Base-by-base conservation (phyloP, 352 stramenopile species). In the Pythium monospermum region DNA sequence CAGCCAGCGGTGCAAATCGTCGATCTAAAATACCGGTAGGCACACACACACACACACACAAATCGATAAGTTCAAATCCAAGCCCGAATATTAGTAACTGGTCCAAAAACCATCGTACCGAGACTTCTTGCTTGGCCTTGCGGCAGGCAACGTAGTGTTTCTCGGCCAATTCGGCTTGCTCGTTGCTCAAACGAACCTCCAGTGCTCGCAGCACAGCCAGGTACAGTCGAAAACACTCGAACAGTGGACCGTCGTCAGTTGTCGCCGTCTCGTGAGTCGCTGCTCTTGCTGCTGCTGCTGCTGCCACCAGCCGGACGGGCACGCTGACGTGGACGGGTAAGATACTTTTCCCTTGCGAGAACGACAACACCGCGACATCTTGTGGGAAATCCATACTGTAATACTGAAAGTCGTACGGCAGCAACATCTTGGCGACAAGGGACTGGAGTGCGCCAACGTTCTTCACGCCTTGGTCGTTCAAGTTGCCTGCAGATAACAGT, bases 381-480 rank as follows among this genome's bases (percentile, higher is more conserved):
- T 89, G 79, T 1, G 81, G 77, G 41, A 93, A 93, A 41, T 91
- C 79, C 71, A 88, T 89, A 39, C 69, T 81, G 66, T 89, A 93
- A 45, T 75, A 93, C 44, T 87, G 73, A 36, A 93, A 93, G 38
- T 93, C 83, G 51, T 93, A 93, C 12, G 77, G 73, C 16, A 93
- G 63, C 22, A 89, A 53, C 75, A 90, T 82, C 57, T 87, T 89
- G 23, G 72, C 65, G 2, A 91, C 68, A 13, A 93, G 67, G 6
- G 75, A 78, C 57, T 90, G 73, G 25, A 93, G 55, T 8, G 77
- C 79, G 4, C 61, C 69, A 25, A 93, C 53, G 36, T 93, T 93
- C 59, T 82, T 83, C 13, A 87, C 76, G 15, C 79, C 83, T 42
- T 85, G 68, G 1, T 83, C 77, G 41, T 77, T 81, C 51, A 93